Evolutionary conservation across 75 land plant genomes (phyloP).

Genomic region (Cupressus sempervirens): DNA sequence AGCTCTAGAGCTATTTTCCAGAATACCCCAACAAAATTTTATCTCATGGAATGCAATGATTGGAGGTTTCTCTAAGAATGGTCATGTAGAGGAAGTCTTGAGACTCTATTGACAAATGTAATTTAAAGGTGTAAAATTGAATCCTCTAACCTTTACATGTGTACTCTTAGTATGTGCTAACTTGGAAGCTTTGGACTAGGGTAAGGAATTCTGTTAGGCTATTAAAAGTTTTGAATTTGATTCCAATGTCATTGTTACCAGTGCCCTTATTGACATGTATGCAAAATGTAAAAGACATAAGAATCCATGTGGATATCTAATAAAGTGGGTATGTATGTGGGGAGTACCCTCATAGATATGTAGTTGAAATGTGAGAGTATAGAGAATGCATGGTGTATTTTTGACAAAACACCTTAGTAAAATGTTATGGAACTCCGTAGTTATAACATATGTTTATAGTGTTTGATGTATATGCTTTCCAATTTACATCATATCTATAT

Average conservation of each 20-base stretch:
- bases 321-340: constrained; percentile 17
- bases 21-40: not conserved
- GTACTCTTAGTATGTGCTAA: constrained; percentile 51
- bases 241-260: constrained; percentile 38
- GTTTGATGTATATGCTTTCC: too few relatives aligned
- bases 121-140: constrained; percentile 28
- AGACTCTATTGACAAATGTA: constrained; percentile 38
- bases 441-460: too few relatives aligned
- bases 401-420: constrained; percentile 6
- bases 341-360: constrained; percentile 20
- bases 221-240: constrained; percentile 38
- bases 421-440: too few relatives aligned
- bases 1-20: constrained; percentile 25
- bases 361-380: constrained; percentile 5
- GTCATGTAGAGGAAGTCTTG: not conserved
- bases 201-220: constrained; percentile 47
- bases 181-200: constrained; percentile 36
- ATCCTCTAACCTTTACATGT: constrained; percentile 52
- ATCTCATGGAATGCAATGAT: not conserved
- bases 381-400: constrained; percentile 7
- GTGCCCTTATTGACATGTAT: constrained; percentile 66
- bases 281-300: constrained; percentile 62
- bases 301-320: constrained; percentile 35
- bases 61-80: not conserved
- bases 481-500: too few relatives aligned